A percentile compares a stretch with the other conserved stretches of the same genome.
Conservation (phyloP, 1,139 yeast genomes). For the Lodderomyces oxycetoniae region DNA sequence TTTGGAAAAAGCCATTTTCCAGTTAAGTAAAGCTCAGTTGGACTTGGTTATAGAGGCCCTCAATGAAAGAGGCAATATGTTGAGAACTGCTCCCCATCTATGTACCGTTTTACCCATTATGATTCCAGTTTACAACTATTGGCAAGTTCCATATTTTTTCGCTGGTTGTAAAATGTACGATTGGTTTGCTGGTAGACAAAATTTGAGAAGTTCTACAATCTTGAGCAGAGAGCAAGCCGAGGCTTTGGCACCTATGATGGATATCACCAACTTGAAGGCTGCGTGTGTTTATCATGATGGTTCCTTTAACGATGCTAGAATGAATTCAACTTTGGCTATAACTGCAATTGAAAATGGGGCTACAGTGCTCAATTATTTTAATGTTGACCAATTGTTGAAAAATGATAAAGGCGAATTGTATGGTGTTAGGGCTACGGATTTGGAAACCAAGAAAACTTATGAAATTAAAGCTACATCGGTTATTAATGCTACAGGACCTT, state of each 20-base stretch:
- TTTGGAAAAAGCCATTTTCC: constrained; percentile 91
- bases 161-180: constrained; percentile 91
- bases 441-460: constrained; percentile 63
- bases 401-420: constrained; percentile 52
- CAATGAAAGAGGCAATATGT: constrained; percentile 84
- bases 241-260: constrained; percentile 85
- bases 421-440: constrained; percentile 75
- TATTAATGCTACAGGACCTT: constrained; percentile 94
- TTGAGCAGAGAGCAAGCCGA: constrained; percentile 64
- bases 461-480: constrained; percentile 65
- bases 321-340: constrained; percentile 80
- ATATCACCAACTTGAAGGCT: constrained; percentile 75
- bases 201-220: constrained; percentile 73
- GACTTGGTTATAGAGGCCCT: constrained; percentile 92
- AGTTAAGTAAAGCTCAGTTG: constrained; percentile 83
- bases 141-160: constrained; percentile 95
- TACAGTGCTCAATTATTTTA: constrained; percentile 80
- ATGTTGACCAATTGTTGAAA: constrained; percentile 72
- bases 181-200: constrained; percentile 86
- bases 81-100: constrained; percentile 91
- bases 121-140: constrained; percentile 92
- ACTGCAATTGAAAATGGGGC: constrained; percentile 89
- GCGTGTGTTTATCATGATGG: constrained; percentile 95
- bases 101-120: constrained; percentile 84
- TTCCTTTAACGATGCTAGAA: constrained; percentile 86